Evolutionary conservation across 2,329 filamentous ascomycete genomes (phyloP).

Genomic region (Dothistroma septosporum): DNA sequence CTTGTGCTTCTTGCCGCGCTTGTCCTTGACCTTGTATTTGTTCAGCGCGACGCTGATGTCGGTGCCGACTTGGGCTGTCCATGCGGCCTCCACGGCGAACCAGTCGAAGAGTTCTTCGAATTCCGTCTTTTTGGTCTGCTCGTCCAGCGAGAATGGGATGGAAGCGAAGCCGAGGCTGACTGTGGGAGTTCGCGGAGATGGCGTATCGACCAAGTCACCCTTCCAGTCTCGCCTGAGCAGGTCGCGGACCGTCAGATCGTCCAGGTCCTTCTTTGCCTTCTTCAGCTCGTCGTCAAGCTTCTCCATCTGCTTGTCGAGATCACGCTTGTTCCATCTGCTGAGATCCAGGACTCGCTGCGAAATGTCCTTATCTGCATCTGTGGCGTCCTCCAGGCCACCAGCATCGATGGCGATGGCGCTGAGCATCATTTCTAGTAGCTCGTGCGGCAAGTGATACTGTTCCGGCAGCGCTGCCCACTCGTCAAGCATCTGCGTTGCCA

Average conservation of each 20-base stretch:
- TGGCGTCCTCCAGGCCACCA: constrained; percentile 38
- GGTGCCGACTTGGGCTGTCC: constrained; percentile 44
- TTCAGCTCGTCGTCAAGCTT: constrained; percentile 40
- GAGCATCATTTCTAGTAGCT: constrained; percentile 47
- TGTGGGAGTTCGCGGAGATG: constrained; percentile 44
- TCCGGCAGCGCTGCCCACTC: constrained; percentile 42
- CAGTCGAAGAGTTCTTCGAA: constrained; percentile 48
- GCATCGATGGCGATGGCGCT: constrained; percentile 48
- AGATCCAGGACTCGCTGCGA: constrained; percentile 40
- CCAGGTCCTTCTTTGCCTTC: constrained; percentile 43
- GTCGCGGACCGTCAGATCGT: constrained; percentile 41
- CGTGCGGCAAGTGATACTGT: constrained; percentile 48
- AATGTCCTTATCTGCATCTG: constrained; percentile 38
- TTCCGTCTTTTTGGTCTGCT: constrained; percentile 45
- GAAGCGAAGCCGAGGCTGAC: constrained; percentile 47
- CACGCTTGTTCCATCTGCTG: constrained; percentile 41
- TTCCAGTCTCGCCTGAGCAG: constrained; percentile 48
- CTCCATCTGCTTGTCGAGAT: constrained; percentile 42
- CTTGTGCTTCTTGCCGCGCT: constrained; percentile 42
- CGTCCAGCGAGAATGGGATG: constrained; percentile 45
- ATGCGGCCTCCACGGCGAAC: constrained; percentile 48
- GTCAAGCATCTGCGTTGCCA: constrained; percentile 46
- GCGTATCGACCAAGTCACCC: constrained; percentile 46
- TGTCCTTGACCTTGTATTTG: constrained; percentile 44
- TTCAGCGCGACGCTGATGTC: constrained; percentile 46